Base-by-base conservation (phyloP, 495 filamentous ascomycete genomes). In the Cryomyces antarcticus region DNA sequence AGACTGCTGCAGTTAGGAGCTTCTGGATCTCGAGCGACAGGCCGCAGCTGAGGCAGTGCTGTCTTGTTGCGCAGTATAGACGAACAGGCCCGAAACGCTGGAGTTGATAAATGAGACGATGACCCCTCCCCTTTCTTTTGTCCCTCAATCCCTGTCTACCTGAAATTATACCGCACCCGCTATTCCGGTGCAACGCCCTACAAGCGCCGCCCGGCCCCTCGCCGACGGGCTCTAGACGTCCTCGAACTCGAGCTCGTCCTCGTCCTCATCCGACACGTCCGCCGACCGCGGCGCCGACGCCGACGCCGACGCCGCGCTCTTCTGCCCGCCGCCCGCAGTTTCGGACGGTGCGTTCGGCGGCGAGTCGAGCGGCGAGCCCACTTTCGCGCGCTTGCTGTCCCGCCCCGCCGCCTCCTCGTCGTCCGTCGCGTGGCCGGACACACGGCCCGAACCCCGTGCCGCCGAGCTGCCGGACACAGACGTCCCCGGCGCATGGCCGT, bases 201-300 rank as follows among this genome's bases (percentile, higher is more conserved):
- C 17, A 24, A 24, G 2, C 17, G 17, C 17, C 17, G 17, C 17
- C 17, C 17, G 17, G 33, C 33, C 9, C 33, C 33, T 36, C 40
- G 41, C 53, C 41, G 50, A 28, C 17, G 2, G 17, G 17, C 17
- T 24, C 17, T 24, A 24, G 1, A 55, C 76, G 55, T 80, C 74
- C 51, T 78, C 77, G 49, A 80, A 80, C 48, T 77, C 74, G 11
- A 75, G 34, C 33, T 50, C 48, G 13, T 49, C 47, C 38, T 45
- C 42, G 38, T 52, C 49, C 40, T 46, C 47, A 33, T 46, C 43
- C 17, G 33, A 12, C 46, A 44, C 46, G 31, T 45, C 46, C 12
- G 43, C 42, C 5, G 46, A 37, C 5, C 37, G 37, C 36, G 38
- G 24, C 43, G 34, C 11, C 37, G 7, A 12, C 9, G 28, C 11